Evolutionary conservation across 768 basidiomycete genomes (phyloP), one percentile per base, ranked within the genome.

Genomic region (Kwoniella dendrophila): DNA sequence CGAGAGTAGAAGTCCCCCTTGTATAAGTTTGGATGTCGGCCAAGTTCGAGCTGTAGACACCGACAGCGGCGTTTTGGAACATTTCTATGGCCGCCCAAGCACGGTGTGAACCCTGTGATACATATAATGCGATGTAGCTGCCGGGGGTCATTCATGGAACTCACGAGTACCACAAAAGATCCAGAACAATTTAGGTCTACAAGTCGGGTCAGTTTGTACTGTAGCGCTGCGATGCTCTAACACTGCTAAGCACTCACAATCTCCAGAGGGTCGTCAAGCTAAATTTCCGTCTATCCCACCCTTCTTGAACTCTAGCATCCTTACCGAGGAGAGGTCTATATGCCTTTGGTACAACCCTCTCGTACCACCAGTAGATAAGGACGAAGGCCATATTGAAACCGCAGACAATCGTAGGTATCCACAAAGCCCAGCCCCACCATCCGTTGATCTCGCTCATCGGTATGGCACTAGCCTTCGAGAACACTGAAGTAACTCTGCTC

Each of bases 361-460:
- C 75, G 53, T 63, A 76, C 22, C 45, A n/a, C 62, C 70, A 72
- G 57, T 79, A 79, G 12, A 18, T 63, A 49, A 74, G 49, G 29
- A 62, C 64, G 33, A 77, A 30, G 18, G 38, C 56, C 24, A 79
- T 56, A 29, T 75, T 73, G 38, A 66, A 38, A 3, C 41, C 74
- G 34, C 69, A 71, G 11, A 68, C 47, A 49, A 77, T 75, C 2
- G 73, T 56, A 0, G 76, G 76, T 41, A 78, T 72, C 78, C 78
- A 79, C n/a, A 77, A 56, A 3, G 72, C 67, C 78, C 78, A 79
- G 4, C 70, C 72, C 69, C 70, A 79, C 63, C 65, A 73, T 1
- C 78, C 78, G 22, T 71, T 71, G 59, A 70, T 66, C 41, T 73
- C 36, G 18, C 56, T 63, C 65, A 79, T 74, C 8, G 78, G 78